A percentile compares a stretch with the other conserved stretches of the same genome.
Evolutionary conservation across 345 rosid genomes (phyloP).

Genomic region (Erucastrum elatum): DNA sequence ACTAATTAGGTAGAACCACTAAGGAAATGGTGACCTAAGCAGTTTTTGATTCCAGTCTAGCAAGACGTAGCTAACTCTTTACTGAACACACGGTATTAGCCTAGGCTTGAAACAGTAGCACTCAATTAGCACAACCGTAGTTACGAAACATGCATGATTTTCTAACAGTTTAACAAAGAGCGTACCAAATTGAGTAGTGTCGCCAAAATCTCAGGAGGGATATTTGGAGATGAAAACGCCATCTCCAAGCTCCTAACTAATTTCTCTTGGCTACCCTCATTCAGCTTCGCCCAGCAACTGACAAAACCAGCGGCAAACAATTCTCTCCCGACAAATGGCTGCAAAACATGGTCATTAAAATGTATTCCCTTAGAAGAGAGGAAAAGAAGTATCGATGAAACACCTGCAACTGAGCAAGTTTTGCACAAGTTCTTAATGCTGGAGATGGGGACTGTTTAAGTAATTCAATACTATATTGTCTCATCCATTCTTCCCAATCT

Average conservation of each 20-base stretch:
- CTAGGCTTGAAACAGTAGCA: conserved; percentile 30
- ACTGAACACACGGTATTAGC: conserved; percentile 13
- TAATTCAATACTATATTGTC: conserved; percentile 98
- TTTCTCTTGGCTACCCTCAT: conserved; percentile 84
- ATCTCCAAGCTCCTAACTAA: conserved; percentile 91
- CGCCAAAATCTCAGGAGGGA: conserved; percentile 98
- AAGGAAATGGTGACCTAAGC: conserved; percentile 17
- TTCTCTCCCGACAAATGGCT: conserved; percentile 98
- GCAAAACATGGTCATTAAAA: conserved; percentile 45
- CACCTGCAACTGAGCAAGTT: conserved; percentile 97
- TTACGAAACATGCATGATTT: conserved; percentile 15
- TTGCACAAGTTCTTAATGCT: conserved; percentile 93
- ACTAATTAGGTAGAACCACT: conserved; percentile 1
- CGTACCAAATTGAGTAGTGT: conserved; percentile 89
- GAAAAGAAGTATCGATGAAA: conserved; percentile 10
- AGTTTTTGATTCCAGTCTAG: conserved; percentile 11
- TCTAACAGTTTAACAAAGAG: conserved; percentile 10
- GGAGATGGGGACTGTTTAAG: conserved; percentile 98
- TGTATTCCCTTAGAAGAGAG: conserved; percentile 21
- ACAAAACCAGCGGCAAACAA: conserved; percentile 99
- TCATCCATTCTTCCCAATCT: conserved; percentile 99
- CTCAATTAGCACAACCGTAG: conserved; percentile 14
- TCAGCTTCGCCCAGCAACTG: conserved; percentile 96
- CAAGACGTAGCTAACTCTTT: conserved; percentile 15
- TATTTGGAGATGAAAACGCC: conserved; percentile 98